Evolutionary conservation across 345 rosid genomes (phyloP).

Genomic region (Aethionema arabicum): DNA sequence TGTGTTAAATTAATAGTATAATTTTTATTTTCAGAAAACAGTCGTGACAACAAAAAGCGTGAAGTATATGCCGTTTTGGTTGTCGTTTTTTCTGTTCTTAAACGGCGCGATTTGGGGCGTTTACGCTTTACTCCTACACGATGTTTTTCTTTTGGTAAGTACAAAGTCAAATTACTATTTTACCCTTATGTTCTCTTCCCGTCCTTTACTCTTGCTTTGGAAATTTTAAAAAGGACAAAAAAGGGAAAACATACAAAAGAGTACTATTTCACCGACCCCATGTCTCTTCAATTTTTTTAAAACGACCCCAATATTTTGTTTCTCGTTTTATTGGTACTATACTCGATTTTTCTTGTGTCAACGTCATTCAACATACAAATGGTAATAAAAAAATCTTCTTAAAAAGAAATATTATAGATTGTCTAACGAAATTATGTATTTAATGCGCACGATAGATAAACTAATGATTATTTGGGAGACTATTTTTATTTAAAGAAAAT

Average conservation of each 20-base stretch:
- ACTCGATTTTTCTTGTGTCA: background rate
- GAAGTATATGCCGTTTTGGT: slow-evolving; percentile 74
- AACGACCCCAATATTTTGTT: background rate
- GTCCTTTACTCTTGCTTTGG: background rate
- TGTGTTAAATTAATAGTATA: background rate
- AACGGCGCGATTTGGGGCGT: slow-evolving; percentile 66
- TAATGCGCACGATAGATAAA: background rate
- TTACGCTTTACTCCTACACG: slow-evolving; percentile 56
- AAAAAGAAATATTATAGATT: background rate
- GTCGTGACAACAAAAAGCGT: slow-evolving; percentile 66
- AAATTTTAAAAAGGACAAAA: background rate
- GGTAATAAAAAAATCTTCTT: background rate
- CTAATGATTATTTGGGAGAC: slow-evolving; percentile 7
- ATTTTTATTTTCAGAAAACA: slow-evolving; percentile 51
- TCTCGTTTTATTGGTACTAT: slow-evolving; percentile 9
- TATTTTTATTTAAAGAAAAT: background rate
- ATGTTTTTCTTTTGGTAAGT: slow-evolving; percentile 54
- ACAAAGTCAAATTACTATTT: background rate
- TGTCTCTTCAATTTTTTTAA: slow-evolving; percentile 1
- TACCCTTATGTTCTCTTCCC: background rate
- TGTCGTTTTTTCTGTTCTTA: slow-evolving; percentile 63
- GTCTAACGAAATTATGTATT: no score
- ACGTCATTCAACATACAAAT: slow-evolving; percentile 9
- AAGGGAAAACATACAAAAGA: background rate
- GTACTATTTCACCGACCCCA: slow-evolving; percentile 12